Percentiles rank a stretch among this genome's conserved stretches.
These are phyloP conservation scores for Hyaloscypha finlandica DNA, from an alignment of 495 filamentous ascomycete genomes.

Conservation along the genomic window DNA sequence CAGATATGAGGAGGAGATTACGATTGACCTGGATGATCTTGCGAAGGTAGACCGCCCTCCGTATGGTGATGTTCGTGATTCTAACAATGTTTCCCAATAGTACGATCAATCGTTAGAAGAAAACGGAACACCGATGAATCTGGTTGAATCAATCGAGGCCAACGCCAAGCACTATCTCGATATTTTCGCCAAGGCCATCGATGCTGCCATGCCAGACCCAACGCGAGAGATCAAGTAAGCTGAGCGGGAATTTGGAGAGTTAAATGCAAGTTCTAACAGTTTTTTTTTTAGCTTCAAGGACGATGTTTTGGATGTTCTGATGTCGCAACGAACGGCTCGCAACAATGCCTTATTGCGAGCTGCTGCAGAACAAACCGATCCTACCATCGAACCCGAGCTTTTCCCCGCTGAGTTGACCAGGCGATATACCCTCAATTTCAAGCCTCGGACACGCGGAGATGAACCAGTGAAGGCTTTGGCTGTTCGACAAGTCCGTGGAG, in stretches of 20 bases:
- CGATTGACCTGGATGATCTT: constrained; percentile 89
- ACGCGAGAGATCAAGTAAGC: constrained; percentile 75
- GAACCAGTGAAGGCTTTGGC: constrained; percentile 83
- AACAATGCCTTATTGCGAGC: constrained; percentile 74
- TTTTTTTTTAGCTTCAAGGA: constrained; percentile 74
- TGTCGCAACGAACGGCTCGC: constrained; percentile 84
- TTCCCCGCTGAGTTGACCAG: constrained; percentile 92
- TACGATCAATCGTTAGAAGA: constrained; percentile 72
- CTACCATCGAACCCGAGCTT: constrained; percentile 56
- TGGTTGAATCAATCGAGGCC: constrained; percentile 80
- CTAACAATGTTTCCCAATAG: constrained; percentile 40
- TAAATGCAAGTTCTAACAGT: not conserved
- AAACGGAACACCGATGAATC: constrained; percentile 56
- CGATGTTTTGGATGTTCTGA: constrained; percentile 94
- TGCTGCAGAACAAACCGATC: constrained; percentile 67
- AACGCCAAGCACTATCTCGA: constrained; percentile 98
- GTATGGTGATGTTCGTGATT: not conserved
- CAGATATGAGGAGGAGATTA: constrained; percentile 68
- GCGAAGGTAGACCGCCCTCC: constrained; percentile 51
- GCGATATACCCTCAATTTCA: constrained; percentile 94
- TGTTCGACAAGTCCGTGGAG: constrained; percentile 87
- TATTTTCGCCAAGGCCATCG: constrained; percentile 82
- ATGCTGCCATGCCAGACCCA: constrained; percentile 81
- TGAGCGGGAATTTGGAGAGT: constrained; percentile 5
- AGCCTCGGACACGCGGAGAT: constrained; percentile 74